Conservation (phyloP, 1,139 yeast genomes). For the Pichia cactophila region DNA sequence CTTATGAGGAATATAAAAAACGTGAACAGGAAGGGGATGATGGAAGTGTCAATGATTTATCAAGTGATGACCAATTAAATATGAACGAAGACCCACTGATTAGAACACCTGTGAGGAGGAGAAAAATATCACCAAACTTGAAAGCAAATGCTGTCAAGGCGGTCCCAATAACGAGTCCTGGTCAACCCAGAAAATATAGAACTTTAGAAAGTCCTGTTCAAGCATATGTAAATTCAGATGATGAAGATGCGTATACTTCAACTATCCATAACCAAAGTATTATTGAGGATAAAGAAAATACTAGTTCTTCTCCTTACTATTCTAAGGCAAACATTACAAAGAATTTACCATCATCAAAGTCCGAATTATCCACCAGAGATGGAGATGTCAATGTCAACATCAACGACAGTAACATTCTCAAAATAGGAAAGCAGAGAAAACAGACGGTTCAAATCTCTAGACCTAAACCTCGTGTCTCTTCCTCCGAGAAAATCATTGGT, state of each 20-base stretch:
- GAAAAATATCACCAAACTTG: constrained; percentile 62
- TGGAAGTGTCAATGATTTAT: constrained; percentile 23
- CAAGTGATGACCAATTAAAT: constrained; percentile 16
- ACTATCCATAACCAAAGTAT: constrained; percentile 18
- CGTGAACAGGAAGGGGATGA: constrained; percentile 35
- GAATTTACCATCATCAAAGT: constrained; percentile 22
- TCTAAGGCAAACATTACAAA: constrained; percentile 29
- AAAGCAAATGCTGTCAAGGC: constrained; percentile 52
- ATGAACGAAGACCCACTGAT: constrained; percentile 32
- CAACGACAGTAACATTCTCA: constrained; percentile 15
- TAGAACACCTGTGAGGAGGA: constrained; percentile 66
- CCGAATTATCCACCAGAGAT: not conserved
- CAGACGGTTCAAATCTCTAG: constrained; percentile 14
- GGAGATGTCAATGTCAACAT: constrained; percentile 7
- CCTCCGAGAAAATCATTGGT: constrained; percentile 27
- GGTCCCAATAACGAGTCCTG: constrained; percentile 89
- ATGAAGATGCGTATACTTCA: constrained; percentile 28
- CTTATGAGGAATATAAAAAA: constrained; percentile 46
- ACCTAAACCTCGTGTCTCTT: constrained; percentile 18
- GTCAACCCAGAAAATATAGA: constrained; percentile 78
- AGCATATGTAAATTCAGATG: constrained; percentile 27
- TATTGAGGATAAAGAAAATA: constrained; percentile 16
- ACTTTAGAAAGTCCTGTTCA: constrained; percentile 23
- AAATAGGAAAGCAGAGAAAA: constrained; percentile 27
- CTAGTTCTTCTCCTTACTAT: constrained; percentile 20